phyloP scores from a whole-genome alignment of 768 basidiomycete species.

The Tricholoma furcatifolium region DNA sequence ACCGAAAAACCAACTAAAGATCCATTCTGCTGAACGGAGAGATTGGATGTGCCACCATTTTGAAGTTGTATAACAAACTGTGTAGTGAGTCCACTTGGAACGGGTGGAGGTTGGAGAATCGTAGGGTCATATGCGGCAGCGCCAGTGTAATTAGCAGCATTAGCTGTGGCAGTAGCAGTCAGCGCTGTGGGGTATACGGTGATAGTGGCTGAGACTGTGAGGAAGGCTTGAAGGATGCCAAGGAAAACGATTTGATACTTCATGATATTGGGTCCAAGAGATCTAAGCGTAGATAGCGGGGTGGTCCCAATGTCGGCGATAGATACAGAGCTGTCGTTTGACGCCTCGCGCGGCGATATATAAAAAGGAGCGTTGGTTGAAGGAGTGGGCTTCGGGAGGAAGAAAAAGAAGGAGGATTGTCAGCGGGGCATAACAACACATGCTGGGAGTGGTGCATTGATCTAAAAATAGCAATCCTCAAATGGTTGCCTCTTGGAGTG shows the following conservation, averaged over 20 bases:
- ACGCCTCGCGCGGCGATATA: too few species aligned
- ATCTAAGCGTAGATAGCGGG: not conserved
- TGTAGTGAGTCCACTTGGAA: slow-evolving; percentile 44
- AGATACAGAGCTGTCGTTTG: too few species aligned
- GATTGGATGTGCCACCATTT: slow-evolving; percentile 6
- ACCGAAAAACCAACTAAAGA: slow-evolving; percentile 57
- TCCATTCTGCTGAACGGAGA: slow-evolving; percentile 27
- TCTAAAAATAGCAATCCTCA: too few species aligned
- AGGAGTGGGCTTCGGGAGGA: too few species aligned
- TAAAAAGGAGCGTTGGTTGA: too few species aligned
- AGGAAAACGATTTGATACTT: slow-evolving; percentile 2
- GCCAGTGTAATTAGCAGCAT: slow-evolving; percentile 46
- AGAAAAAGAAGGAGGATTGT: too few species aligned
- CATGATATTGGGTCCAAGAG: slow-evolving; percentile 5
- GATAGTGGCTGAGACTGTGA: slow-evolving; percentile 19
- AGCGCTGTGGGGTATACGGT: slow-evolving; percentile 34
- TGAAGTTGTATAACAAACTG: slow-evolving; percentile 45
- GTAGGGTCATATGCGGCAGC: slow-evolving; percentile 54
- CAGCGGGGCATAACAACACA: too few species aligned
- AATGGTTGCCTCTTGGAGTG: too few species aligned
- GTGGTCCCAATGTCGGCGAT: too few species aligned
- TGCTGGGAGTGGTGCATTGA: too few species aligned
- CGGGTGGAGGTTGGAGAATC: slow-evolving; percentile 46
- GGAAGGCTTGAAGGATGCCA: slow-evolving; percentile 12
- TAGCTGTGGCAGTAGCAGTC: slow-evolving; percentile 19